A percentile compares a stretch with the other conserved stretches of the same genome.
Evolutionary conservation across 2,329 filamentous ascomycete genomes (phyloP).

Genomic region (Colletotrichum salicis): DNA sequence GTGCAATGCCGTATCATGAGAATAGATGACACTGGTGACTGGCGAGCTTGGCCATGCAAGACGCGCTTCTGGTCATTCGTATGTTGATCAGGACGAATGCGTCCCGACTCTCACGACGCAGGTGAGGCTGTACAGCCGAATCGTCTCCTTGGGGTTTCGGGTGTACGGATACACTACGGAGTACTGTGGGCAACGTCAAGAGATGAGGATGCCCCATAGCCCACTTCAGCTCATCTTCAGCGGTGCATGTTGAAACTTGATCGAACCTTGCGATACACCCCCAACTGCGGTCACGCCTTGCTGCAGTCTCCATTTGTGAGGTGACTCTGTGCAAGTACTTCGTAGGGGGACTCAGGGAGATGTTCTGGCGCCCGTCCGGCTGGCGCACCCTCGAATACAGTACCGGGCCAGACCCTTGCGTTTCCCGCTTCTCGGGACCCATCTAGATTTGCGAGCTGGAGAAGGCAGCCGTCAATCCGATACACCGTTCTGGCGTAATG

Average conservation of each 20-base stretch:
- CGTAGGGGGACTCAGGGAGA: not conserved
- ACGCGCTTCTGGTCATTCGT: not conserved
- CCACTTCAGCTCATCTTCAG: slow-evolving; percentile 9
- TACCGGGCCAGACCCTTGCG: slow-evolving; percentile 15
- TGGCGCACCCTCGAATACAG: slow-evolving; percentile 6
- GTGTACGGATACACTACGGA: too few species aligned
- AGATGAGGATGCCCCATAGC: not conserved
- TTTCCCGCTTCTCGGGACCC: slow-evolving; percentile 8
- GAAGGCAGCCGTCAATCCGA: slow-evolving; percentile 28
- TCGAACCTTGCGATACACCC: not conserved
- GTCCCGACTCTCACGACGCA: not conserved
- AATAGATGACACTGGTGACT: not conserved
- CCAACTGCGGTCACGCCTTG: not conserved
- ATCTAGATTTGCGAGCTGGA: slow-evolving; percentile 7
- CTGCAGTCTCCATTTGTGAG: slow-evolving; percentile 5
- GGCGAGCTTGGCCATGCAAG: not conserved
- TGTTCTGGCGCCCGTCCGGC: slow-evolving; percentile 14
- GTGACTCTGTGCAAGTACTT: not conserved
- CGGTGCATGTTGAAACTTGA: slow-evolving; percentile 20
- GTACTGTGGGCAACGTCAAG: not conserved
- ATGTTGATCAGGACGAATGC: not conserved
- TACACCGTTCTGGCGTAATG: slow-evolving; percentile 6
- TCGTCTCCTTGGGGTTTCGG: not conserved
- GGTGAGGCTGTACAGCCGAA: slow-evolving; percentile 9
- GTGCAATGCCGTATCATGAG: not conserved